Evolutionary conservation across 768 basidiomycete genomes (phyloP).

Genomic region (Cystoderma amianthinum): DNA sequence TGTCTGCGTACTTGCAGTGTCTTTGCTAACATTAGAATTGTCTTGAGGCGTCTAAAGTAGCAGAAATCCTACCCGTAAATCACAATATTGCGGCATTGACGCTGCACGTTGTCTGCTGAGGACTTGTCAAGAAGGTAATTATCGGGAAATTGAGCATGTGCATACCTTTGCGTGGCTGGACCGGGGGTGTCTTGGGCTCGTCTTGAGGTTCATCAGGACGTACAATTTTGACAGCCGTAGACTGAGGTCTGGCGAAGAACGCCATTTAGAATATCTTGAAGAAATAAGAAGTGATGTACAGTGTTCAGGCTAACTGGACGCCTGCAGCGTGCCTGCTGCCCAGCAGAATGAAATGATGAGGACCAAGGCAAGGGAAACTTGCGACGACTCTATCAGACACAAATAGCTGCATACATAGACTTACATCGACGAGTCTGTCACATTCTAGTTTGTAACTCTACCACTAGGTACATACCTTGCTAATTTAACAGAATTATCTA

Average conservation of each 20-base stretch:
- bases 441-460: no score
- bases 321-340: conserved; percentile 1
- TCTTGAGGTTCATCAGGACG: conserved; percentile 41
- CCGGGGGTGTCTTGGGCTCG: conserved; percentile 27
- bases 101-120: conserved; percentile 53
- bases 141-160: no score
- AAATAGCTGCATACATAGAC: not conserved
- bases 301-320: not conserved
- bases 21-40: conserved; percentile 28
- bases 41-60: not conserved
- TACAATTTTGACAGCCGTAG: conserved; percentile 67
- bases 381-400: not conserved
- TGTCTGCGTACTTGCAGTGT: conserved; percentile 80
- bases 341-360: conserved; percentile 3
- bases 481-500: no score
- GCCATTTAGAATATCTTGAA: conserved; percentile 38
- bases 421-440: no score
- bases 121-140: not conserved
- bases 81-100: conserved; percentile 85
- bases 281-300: not conserved
- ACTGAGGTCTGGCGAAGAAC: conserved; percentile 61
- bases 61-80: conserved; percentile 70
- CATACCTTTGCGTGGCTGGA: conserved; percentile 49
- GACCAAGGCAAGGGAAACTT: not conserved
- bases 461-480: no score